These are phyloP conservation scores for Glycine latifolia DNA, from an alignment of 306 rosid species.

Conservation along the genomic window DNA sequence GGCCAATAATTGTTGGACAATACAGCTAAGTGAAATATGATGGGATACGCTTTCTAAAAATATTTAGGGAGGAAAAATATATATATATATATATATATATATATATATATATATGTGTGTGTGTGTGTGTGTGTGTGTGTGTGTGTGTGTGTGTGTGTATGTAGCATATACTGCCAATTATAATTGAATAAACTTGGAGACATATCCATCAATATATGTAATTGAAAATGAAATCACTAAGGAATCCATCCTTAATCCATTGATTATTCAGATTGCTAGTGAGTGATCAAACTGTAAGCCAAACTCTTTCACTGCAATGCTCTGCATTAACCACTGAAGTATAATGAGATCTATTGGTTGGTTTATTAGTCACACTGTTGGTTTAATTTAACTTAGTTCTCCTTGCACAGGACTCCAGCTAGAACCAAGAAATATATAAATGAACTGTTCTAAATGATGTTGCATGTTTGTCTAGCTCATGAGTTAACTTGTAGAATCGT, in stretches of 20 bases:
- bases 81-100: too few species aligned
- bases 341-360: neutral
- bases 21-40: slow-evolving; percentile 14
- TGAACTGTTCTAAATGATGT: slow-evolving; percentile 10
- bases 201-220: slow-evolving; percentile 12
- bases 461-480: neutral
- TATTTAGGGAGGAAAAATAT: neutral
- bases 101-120: too few species aligned
- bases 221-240: slow-evolving; percentile 33
- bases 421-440: neutral
- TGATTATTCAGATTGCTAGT: slow-evolving; percentile 17
- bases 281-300: slow-evolving; percentile 21
- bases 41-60: slow-evolving; percentile 2
- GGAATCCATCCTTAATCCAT: slow-evolving; percentile 19
- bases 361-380: neutral
- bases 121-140: too few species aligned
- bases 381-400: slow-evolving; percentile 1
- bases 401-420: neutral
- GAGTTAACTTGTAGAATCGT: neutral
- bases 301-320: slow-evolving; percentile 9
- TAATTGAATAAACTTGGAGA: slow-evolving; percentile 11
- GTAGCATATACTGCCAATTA: slow-evolving; percentile 23
- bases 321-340: neutral
- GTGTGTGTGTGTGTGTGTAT: too few species aligned
- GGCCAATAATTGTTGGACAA: slow-evolving; percentile 4